phyloP scores from a whole-genome alignment of 2,329 filamentous ascomycete genomes.

The Ophiocordyceps australis region DNA sequence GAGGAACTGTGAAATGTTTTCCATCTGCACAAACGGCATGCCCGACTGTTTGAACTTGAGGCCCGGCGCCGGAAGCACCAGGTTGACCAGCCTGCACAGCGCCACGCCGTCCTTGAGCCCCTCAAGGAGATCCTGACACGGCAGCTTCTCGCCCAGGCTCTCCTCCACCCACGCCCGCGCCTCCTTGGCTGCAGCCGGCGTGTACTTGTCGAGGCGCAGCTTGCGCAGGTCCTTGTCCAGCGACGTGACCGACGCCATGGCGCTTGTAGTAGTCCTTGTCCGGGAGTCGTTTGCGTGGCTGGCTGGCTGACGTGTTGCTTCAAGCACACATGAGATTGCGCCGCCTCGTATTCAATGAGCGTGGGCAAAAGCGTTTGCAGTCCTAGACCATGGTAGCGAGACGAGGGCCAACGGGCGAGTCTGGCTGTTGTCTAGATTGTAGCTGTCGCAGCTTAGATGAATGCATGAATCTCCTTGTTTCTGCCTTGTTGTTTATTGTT shows the following conservation, averaged over 20 bases:
- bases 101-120: constrained; percentile 78
- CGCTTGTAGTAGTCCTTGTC: constrained; percentile 1
- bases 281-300: too few relatives aligned
- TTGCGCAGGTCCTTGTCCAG: constrained; percentile 91
- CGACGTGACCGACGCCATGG: constrained; percentile 84
- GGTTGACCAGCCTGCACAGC: constrained; percentile 81
- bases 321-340: too few relatives aligned
- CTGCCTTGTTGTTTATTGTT: too few relatives aligned
- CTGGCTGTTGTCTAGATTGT: too few relatives aligned
- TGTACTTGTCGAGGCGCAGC: constrained; percentile 84
- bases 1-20: constrained; percentile 95
- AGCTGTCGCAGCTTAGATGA: too few relatives aligned
- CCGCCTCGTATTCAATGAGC: too few relatives aligned
- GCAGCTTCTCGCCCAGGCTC: constrained; percentile 54
- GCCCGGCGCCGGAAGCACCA: constrained; percentile 56
- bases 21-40: constrained; percentile 99
- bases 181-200: constrained; percentile 75
- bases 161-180: constrained; percentile 73
- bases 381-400: too few relatives aligned
- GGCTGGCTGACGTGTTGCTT: too few relatives aligned
- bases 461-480: too few relatives aligned
- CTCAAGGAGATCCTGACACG: constrained; percentile 62
- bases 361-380: too few relatives aligned
- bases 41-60: constrained; percentile 80
- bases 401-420: too few relatives aligned